phyloP scores from a whole-genome alignment of 192 early-diverging fungal species.

The Entomortierella beljakovae region DNA sequence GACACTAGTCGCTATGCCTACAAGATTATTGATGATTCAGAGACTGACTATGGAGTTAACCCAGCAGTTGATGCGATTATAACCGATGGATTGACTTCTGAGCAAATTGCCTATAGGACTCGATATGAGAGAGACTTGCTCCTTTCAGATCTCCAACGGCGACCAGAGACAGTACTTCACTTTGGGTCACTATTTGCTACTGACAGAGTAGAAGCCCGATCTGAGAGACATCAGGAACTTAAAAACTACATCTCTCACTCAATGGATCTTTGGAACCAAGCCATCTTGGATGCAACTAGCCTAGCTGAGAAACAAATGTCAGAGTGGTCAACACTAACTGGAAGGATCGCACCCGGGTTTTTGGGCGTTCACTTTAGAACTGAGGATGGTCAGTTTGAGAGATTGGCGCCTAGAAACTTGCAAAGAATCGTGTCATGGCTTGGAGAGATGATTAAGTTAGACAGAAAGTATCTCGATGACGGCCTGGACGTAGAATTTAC shows the following conservation, averaged over 20 bases:
- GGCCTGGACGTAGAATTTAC: background rate
- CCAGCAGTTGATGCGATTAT: slow-evolving; percentile 5
- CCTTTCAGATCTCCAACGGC: slow-evolving; percentile 31
- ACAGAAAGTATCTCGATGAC: background rate
- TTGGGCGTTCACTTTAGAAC: slow-evolving; percentile 55
- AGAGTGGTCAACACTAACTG: slow-evolving; percentile 9
- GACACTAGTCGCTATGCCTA: slow-evolving; percentile 37
- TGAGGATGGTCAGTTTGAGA: slow-evolving; percentile 55
- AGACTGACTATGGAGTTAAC: slow-evolving; percentile 29
- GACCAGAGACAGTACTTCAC: slow-evolving; percentile 51
- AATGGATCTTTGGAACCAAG: slow-evolving; percentile 55
- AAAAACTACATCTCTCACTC: slow-evolving; percentile 23
- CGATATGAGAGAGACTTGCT: slow-evolving; percentile 12
- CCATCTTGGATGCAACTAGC: slow-evolving; percentile 30
- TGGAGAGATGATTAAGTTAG: slow-evolving; percentile 32
- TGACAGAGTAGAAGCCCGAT: slow-evolving; percentile 39
- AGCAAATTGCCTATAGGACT: background rate
- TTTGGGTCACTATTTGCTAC: slow-evolving; percentile 58
- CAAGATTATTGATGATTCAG: slow-evolving; percentile 37
- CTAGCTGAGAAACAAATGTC: slow-evolving; percentile 41
- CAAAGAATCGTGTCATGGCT: slow-evolving; percentile 30
- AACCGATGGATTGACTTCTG: background rate
- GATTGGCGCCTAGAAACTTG: slow-evolving; percentile 27
- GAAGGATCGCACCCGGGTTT: slow-evolving; percentile 45
- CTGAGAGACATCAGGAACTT: slow-evolving; percentile 7